Conservation (phyloP, 2,329 filamentous ascomycete genomes). For the Aspergillus transmontanensis region DNA sequence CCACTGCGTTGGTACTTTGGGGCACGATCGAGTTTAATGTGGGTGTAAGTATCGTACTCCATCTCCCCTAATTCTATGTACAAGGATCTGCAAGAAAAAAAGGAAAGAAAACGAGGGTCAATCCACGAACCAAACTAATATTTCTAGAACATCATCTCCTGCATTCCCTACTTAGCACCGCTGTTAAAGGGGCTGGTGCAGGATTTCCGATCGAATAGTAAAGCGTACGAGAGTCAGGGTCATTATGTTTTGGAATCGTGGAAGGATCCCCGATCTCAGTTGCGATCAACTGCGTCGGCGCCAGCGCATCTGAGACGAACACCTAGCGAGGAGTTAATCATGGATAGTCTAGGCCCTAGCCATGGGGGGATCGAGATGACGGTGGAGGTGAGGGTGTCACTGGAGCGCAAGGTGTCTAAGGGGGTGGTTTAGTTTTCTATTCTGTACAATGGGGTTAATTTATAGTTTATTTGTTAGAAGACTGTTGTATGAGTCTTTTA, state of each 20-base stretch:
- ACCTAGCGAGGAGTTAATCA: slow-evolving; percentile 28
- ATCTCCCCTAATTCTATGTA: not conserved
- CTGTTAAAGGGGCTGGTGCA: slow-evolving; percentile 28
- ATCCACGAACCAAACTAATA: not conserved
- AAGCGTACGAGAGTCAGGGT: slow-evolving; percentile 37
- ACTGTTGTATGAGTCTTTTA: not conserved
- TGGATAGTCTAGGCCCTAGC: not conserved
- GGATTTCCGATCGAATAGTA: slow-evolving; percentile 29
- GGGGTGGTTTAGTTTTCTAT: not conserved
- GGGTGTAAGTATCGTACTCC: slow-evolving; percentile 43
- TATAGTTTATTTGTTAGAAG: not conserved
- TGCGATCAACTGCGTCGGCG: not conserved
- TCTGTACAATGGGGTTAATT: not conserved
- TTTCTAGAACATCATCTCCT: slow-evolving; percentile 38
- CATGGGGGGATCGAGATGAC: not conserved
- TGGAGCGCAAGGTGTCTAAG: not conserved
- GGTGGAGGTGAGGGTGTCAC: not conserved
- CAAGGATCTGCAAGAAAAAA: not conserved
- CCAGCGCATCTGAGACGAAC: slow-evolving; percentile 15
- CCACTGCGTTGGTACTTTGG: slow-evolving; percentile 60
- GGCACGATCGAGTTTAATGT: slow-evolving; percentile 61
- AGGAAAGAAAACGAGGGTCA: not conserved
- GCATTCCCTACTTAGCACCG: slow-evolving; percentile 35
- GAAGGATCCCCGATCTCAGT: slow-evolving; percentile 16
- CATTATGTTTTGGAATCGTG: slow-evolving; percentile 28